These are phyloP conservation scores for Raddia distichophylla DNA, from an alignment of 176 grass and related monocot species.

Conservation along the genomic window DNA sequence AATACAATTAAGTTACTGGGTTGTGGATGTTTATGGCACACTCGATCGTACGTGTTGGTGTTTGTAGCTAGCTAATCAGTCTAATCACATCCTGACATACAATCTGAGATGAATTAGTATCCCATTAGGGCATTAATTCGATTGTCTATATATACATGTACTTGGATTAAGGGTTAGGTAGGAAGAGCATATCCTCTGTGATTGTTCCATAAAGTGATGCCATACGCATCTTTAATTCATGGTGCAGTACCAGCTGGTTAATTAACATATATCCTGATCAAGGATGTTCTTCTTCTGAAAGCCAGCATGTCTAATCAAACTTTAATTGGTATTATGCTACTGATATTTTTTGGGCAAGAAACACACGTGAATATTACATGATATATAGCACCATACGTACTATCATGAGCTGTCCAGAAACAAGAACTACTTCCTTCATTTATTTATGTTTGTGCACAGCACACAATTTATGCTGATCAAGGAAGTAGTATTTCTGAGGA, in stretches of 20 bases:
- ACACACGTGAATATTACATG: no score
- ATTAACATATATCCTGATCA: neutral
- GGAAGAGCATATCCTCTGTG: neutral
- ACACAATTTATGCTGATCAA: no score
- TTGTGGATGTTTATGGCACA: neutral
- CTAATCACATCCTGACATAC: neutral
- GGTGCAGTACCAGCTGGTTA: neutral
- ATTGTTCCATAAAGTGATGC: neutral
- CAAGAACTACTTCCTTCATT: no score
- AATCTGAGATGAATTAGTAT: neutral
- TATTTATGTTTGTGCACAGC: no score
- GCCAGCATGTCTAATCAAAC: neutral
- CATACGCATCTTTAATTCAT: neutral
- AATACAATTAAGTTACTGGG: neutral
- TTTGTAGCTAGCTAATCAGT: neutral
- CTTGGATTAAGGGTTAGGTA: neutral
- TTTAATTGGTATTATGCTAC: neutral
- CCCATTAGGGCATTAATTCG: neutral
- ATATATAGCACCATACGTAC: no score
- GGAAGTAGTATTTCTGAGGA: no score
- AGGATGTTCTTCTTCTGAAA: neutral
- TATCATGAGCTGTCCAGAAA: no score
- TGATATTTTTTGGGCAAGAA: no score
- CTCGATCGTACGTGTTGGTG: neutral
- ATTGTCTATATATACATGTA: neutral